Evolutionary conservation across 495 filamentous ascomycete species (phyloP).

Genomic region (Talaromyces liani): DNA sequence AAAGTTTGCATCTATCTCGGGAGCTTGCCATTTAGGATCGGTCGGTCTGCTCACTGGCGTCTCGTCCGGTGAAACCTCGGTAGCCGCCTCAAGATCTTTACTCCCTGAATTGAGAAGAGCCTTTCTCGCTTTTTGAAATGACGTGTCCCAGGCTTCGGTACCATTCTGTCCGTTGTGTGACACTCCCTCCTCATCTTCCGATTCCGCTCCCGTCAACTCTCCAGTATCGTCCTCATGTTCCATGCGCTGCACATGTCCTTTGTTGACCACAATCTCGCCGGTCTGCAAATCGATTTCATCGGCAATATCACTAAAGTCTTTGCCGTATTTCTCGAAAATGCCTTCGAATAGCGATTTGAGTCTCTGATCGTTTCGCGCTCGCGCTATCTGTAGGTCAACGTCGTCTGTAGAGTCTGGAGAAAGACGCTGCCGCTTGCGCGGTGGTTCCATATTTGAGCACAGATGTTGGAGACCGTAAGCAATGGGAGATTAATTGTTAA

Average conservation of each 20-base stretch:
- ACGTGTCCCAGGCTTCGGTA: background rate
- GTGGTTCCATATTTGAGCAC: conserved; percentile 44
- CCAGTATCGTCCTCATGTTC: conserved; percentile 43
- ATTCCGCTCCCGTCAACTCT: conserved; percentile 7
- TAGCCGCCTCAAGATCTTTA: background rate
- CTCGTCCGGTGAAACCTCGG: background rate
- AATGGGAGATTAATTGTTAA: background rate
- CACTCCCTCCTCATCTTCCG: conserved; percentile 8
- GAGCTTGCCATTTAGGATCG: conserved; percentile 32
- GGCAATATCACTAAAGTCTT: conserved; percentile 71
- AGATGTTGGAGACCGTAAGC: background rate
- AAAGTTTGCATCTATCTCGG: conserved; percentile 28
- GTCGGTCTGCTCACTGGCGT: conserved; percentile 10
- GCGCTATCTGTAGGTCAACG: conserved; percentile 47
- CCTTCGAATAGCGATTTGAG: conserved; percentile 75
- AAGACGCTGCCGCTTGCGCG: conserved; percentile 49
- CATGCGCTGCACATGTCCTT: conserved; percentile 69
- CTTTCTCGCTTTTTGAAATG: background rate
- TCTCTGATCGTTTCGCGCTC: conserved; percentile 51
- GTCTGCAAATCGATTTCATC: conserved; percentile 77
- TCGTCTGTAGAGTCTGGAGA: conserved; percentile 30
- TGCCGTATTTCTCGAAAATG: conserved; percentile 83
- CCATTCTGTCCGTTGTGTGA: background rate
- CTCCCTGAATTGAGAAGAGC: background rate
- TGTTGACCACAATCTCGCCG: conserved; percentile 74